Conservation (phyloP, 208 protist species). For the Wallacemonas sp. region DNA sequence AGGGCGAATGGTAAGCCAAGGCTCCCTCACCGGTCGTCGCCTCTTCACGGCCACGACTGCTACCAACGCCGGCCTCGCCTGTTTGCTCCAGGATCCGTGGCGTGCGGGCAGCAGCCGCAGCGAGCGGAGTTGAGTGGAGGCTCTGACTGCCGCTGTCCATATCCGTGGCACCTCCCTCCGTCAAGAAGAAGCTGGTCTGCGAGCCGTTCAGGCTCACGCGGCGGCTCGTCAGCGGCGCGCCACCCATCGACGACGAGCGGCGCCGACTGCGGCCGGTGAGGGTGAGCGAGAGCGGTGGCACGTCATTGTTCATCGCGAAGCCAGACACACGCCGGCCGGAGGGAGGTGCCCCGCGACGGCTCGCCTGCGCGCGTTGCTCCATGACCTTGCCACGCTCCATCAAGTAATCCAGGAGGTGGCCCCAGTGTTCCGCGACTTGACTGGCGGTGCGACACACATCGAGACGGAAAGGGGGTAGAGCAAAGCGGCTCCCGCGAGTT, state of each 20-base stretch:
- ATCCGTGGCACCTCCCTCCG: neutral
- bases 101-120: too few species aligned
- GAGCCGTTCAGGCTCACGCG: neutral
- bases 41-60: too few species aligned
- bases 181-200: slow-evolving; percentile 9
- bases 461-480: slow-evolving; percentile 27
- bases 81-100: too few species aligned
- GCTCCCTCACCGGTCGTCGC: too few species aligned
- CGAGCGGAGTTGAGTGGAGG: too few species aligned
- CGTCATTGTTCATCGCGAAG: neutral
- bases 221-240: too few species aligned
- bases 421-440: slow-evolving; percentile 16
- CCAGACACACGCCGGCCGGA: neutral
- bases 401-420: slow-evolving; percentile 22
- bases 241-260: too few species aligned
- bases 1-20: too few species aligned
- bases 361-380: neutral
- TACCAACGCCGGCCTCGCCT: too few species aligned
- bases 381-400: neutral
- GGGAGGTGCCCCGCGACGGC: too few species aligned
- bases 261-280: neutral
- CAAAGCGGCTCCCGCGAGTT: slow-evolving; percentile 30
- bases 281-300: slow-evolving; percentile 2
- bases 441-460: neutral
- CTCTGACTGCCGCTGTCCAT: too few species aligned